Base-by-base conservation (phyloP, 1,284 basidiomycete genomes). In the Papiliotrema nemorosa region DNA sequence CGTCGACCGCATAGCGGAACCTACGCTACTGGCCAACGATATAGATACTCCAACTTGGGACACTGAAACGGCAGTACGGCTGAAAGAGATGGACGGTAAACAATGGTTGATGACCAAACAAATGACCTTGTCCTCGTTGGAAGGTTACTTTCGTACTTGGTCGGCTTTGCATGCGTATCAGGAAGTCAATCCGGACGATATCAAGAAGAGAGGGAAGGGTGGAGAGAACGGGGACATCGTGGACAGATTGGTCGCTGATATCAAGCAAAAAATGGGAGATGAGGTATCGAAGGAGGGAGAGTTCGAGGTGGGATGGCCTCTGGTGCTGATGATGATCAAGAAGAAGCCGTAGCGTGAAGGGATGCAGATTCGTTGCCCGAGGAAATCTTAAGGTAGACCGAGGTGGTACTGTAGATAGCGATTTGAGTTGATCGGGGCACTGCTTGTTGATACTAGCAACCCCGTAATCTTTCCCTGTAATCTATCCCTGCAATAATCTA, bases 111-210 rank as follows among this genome's bases (percentile, higher is more conserved):
- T 89, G 76, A 78, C 72, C 27, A 83, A 82, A 56, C 75, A 70
- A 10, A 81, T 85, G 78, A 80, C 78, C 0, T 85, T 86, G 83
- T 69, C 78, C 4, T 81, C 81, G 50, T 68, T 91, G 0, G 77
- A 84, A 6, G 79, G 71, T 0, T 92, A 90, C 67, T 73, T 91
- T 10, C 77, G 82, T 37, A 89, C 88, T 0, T 84, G 80, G 73
- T 87, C 84, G 52, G 78, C 87, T 1, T 72, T 88, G 29, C 82
- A 88, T 56, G 83, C 81, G 2, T 91, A 81, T 70, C 80, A 84
- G 40, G 83, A 85, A 56, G 63, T 69, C 6, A 78, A 84, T 60
- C 86, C 86, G 0, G 77, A 80, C 10, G 86, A 90, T 60, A 64
- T 73, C 26, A 57, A 56, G 6, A 55, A 57, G 41, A 53, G 54